Evolutionary conservation across 805 yeast species (phyloP).

Genomic region (Zygosaccharomyces pseudorouxii): DNA sequence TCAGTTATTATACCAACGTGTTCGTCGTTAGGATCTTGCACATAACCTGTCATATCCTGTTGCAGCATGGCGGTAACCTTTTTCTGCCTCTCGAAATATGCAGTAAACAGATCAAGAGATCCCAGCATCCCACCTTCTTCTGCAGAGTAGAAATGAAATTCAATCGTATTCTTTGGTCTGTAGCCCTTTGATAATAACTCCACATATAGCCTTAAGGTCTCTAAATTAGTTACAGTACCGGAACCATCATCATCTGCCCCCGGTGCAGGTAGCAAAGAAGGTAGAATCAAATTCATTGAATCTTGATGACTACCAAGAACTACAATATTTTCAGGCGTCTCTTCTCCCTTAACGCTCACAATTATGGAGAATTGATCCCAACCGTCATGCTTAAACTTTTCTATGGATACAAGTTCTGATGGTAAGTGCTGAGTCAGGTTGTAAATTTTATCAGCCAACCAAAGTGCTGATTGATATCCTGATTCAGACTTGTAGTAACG

Average conservation of each 20-base stretch:
- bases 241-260: constrained; percentile 96
- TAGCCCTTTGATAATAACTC: constrained; percentile 33
- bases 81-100: constrained; percentile 41
- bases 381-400: constrained; percentile 52
- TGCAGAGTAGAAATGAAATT: constrained; percentile 92
- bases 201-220: constrained; percentile 62
- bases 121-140: constrained; percentile 93
- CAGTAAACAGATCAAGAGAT: constrained; percentile 67
- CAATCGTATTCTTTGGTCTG: constrained; percentile 66
- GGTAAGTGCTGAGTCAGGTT: constrained; percentile 26
- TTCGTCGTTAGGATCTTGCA: constrained; percentile 49
- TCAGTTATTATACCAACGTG: constrained; percentile 80
- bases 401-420: constrained; percentile 40
- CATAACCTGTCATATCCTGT: constrained; percentile 91
- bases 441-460: constrained; percentile 53
- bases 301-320: constrained; percentile 90
- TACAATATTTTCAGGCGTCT: constrained; percentile 43
- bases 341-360: constrained; percentile 53
- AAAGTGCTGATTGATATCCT: constrained; percentile 68
- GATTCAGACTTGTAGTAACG: constrained; percentile 68
- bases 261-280: constrained; percentile 67
- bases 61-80: constrained; percentile 80
- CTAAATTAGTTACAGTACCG: constrained; percentile 76
- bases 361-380: constrained; percentile 81
- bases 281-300: constrained; percentile 69